phyloP scores from a whole-genome alignment of 2,329 filamentous ascomycete species.

The Trichophyton schoenleinii region DNA sequence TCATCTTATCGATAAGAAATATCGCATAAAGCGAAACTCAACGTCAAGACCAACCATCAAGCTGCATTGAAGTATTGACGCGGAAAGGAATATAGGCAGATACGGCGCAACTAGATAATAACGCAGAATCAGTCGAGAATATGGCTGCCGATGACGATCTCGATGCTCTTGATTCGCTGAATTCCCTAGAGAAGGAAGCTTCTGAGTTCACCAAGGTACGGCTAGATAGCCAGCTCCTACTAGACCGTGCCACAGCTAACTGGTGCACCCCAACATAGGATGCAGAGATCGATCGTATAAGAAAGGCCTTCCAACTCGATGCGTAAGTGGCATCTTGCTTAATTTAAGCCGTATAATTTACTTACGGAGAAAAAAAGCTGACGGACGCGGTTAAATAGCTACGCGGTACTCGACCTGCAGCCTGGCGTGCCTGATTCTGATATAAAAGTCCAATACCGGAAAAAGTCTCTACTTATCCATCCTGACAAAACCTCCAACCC shows the following conservation, averaged over 20 bases:
- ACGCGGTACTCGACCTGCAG: conserved; percentile 88
- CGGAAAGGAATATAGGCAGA: background rate
- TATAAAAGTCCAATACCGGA: conserved; percentile 88
- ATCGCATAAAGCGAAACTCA: background rate
- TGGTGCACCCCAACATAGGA: conserved; percentile 45
- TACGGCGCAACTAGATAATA: background rate
- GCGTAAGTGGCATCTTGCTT: conserved; percentile 36
- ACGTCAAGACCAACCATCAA: background rate
- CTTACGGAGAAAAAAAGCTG: background rate
- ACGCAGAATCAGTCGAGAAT: background rate
- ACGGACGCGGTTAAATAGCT: conserved; percentile 37
- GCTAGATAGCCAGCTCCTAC: conserved; percentile 9
- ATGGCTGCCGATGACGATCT: conserved; percentile 40
- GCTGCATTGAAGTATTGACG: background rate
- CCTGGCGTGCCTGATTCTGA: conserved; percentile 91
- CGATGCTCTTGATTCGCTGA: conserved; percentile 61
- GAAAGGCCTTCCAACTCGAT: conserved; percentile 74
- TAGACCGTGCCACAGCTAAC: background rate
- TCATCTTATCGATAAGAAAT: conserved; percentile 11
- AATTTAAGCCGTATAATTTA: background rate
- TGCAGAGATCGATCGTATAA: conserved; percentile 87
- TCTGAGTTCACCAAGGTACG: conserved; percentile 81
- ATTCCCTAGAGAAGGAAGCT: conserved; percentile 67
- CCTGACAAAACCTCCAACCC: conserved; percentile 95
- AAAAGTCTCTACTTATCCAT: conserved; percentile 97